Percentiles rank a stretch among this genome's conserved stretches.
Conservation (phyloP, 2,329 filamentous ascomycete genomes). For the Diaporthe sp. region DNA sequence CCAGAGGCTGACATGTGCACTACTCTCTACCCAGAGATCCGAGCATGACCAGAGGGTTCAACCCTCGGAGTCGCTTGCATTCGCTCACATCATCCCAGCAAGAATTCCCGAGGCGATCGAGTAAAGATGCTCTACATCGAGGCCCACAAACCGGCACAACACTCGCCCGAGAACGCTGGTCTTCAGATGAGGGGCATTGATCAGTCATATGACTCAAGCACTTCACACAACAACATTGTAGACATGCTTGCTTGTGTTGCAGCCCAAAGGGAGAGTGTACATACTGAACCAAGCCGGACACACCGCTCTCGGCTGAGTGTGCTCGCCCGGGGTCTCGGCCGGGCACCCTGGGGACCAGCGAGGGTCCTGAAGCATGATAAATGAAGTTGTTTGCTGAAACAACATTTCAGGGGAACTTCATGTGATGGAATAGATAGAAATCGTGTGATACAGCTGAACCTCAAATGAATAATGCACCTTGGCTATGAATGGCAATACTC, state of each 20-base stretch:
- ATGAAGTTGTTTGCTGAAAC: constrained; percentile 23
- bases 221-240: not conserved
- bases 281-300: not conserved
- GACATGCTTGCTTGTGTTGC: not conserved
- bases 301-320: constrained; percentile 19
- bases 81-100: not conserved
- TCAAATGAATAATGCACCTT: not conserved
- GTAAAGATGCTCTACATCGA: not conserved
- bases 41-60: not conserved
- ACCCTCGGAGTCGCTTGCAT: not conserved
- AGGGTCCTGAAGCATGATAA: constrained; percentile 22
- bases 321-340: constrained; percentile 9
- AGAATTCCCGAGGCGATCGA: not conserved
- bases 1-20: not conserved
- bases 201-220: constrained; percentile 5
- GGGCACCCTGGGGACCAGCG: not conserved
- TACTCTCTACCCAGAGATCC: not conserved
- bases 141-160: not conserved
- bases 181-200: not conserved
- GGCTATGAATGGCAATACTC: not conserved
- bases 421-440: not conserved
- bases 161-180: not conserved
- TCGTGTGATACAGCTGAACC: not conserved
- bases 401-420: not conserved
- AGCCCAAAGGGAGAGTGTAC: not conserved